Base-by-base conservation (phyloP, 2,329 filamentous ascomycete genomes). In the Pleurostoma richardsiae region DNA sequence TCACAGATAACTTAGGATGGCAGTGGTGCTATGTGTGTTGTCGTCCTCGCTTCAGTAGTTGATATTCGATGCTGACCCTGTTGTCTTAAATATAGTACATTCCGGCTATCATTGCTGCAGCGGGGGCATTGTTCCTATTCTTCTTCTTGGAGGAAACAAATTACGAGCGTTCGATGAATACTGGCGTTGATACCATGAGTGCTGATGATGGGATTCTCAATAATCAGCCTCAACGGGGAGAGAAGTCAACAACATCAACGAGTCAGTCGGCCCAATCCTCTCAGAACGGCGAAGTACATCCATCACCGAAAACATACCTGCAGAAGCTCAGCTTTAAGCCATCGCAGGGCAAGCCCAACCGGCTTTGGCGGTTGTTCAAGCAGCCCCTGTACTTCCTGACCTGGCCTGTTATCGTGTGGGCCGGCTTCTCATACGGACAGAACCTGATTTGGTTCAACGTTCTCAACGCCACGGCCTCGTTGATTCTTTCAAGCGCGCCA, bases 81-180 rank as follows among this genome's bases (percentile, higher is more conserved):
- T 19, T 19, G 19, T 19, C 19, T 19, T 19, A 19, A 19, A 19
- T 19, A 19, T 19, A 19, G 19, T 19, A 19, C 19, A 19, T 19
- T 19, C 19, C 19, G 19, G 19, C 19, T 19, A 19, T 19, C 19
- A 19, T 19, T 19, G 19, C 19, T 19, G 19, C 19, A 19, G 19
- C 19, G 19, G 19, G 19, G 19, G 19, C 19, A 8, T 36, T 36
- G 8, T 36, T 72, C 31, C 48, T 72, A 1, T 79, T 82, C 55
- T 63, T 83, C 49, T 76, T 83, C 54, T 76, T 81, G 50, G 79
- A 83, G 52, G 80, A 84, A 56, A 79, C 78, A 5, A 72, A 73
- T 10, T 83, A 82, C 52, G 61, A 69, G 40, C 65, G 73, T 41
- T 50, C 49, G 10, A 56, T 36, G 8, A n/a, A 8, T n/a, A n/a